A percentile compares a stretch with the other conserved stretches of the same genome.
These are phyloP conservation scores for Lipomyces chichibuensis DNA, from an alignment of 805 yeast genomes.

Conservation along the genomic window DNA sequence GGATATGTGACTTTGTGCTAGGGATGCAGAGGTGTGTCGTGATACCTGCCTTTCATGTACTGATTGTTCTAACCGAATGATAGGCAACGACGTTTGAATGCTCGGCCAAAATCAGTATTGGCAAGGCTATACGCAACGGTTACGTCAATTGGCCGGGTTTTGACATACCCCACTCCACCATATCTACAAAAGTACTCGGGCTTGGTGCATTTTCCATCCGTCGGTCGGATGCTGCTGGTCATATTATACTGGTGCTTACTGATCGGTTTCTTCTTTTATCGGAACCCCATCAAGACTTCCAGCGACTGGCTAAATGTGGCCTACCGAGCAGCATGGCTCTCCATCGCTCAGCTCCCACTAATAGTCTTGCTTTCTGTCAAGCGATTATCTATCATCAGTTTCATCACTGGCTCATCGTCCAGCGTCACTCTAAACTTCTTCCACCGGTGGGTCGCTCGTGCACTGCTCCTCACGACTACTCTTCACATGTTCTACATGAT, in stretches of 20 bases:
- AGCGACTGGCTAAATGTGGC: neutral
- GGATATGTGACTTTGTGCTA: slow-evolving; percentile 13
- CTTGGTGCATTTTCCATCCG: slow-evolving; percentile 21
- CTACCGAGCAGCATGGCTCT: slow-evolving; percentile 39
- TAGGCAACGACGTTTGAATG: slow-evolving; percentile 16
- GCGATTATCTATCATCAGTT: slow-evolving; percentile 31
- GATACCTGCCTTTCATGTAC: neutral
- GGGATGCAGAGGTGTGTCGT: slow-evolving; percentile 18
- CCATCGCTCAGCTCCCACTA: slow-evolving; percentile 40
- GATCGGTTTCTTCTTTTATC: slow-evolving; percentile 36
- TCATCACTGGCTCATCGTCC: slow-evolving; percentile 36
- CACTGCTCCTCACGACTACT: slow-evolving; percentile 36
- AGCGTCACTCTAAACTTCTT: slow-evolving; percentile 36
- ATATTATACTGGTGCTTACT: slow-evolving; percentile 32
- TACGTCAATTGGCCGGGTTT: slow-evolving; percentile 21
- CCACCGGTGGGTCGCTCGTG: slow-evolving; percentile 41
- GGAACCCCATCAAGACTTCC: slow-evolving; percentile 8
- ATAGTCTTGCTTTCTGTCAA: slow-evolving; percentile 37
- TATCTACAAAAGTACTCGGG: slow-evolving; percentile 7
- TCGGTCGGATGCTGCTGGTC: slow-evolving; percentile 23
- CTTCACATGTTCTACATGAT: slow-evolving; percentile 38
- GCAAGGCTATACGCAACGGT: slow-evolving; percentile 13
- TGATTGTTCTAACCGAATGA: neutral
- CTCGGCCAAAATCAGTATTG: slow-evolving; percentile 15
- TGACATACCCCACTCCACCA: slow-evolving; percentile 18